phyloP scores from a whole-genome alignment of 2,329 filamentous ascomycete genomes.

The Pseudocercospora fijiensis region DNA sequence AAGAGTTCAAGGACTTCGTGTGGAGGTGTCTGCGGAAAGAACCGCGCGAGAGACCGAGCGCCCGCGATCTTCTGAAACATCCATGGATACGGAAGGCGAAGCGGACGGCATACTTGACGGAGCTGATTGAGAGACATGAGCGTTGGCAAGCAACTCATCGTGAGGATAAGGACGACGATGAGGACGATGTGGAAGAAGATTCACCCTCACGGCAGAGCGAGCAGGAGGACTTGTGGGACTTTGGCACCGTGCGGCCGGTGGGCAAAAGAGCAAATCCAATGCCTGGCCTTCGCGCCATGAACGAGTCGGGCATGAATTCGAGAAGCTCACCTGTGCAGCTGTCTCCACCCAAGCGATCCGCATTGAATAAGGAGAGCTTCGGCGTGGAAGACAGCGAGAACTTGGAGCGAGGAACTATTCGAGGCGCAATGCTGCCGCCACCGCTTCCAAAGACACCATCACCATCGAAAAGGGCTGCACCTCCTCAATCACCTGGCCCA shows the following conservation, averaged over 20 bases:
- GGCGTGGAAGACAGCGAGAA: slow-evolving; percentile 40
- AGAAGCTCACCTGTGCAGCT: slow-evolving; percentile 51
- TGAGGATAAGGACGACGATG: slow-evolving; percentile 63
- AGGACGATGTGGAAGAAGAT: slow-evolving; percentile 54
- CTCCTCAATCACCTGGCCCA: slow-evolving; percentile 40
- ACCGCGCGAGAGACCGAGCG: slow-evolving; percentile 81
- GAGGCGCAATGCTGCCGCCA: slow-evolving; percentile 38
- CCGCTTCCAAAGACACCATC: slow-evolving; percentile 43
- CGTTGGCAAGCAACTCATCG: slow-evolving; percentile 83
- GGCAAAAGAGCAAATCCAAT: slow-evolving; percentile 56
- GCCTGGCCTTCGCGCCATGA: slow-evolving; percentile 68
- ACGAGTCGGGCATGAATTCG: slow-evolving; percentile 76
- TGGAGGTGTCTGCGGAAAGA: slow-evolving; percentile 78
- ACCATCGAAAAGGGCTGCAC: slow-evolving; percentile 42
- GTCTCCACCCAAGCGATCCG: slow-evolving; percentile 37
- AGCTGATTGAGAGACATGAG: slow-evolving; percentile 87
- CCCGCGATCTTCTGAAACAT: slow-evolving; percentile 82
- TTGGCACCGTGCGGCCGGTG: slow-evolving; percentile 88
- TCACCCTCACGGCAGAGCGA: slow-evolving; percentile 50
- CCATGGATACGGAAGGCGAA: slow-evolving; percentile 89
- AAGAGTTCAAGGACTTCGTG: slow-evolving; percentile 53
- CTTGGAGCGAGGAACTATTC: slow-evolving; percentile 17
- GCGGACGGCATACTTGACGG: slow-evolving; percentile 93
- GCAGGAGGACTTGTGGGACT: slow-evolving; percentile 94
- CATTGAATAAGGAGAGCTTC: slow-evolving; percentile 39